Conservation (phyloP, 208 protist species). For the Leishmania gerbilli region DNA sequence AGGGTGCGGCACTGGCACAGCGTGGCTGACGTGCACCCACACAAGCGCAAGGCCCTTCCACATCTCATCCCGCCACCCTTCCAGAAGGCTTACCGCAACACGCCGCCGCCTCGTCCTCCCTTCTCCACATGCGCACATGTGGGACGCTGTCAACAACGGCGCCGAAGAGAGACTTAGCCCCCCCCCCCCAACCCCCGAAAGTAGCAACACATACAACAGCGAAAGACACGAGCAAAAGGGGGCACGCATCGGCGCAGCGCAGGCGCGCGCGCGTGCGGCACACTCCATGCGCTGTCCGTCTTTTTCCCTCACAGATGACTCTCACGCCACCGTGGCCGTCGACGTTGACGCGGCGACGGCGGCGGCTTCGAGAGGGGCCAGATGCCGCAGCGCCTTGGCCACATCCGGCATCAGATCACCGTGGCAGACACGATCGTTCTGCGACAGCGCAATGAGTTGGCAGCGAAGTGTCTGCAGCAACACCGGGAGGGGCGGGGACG, state of each 20-base stretch:
- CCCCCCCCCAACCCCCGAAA: too few relatives aligned
- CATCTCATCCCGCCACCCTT: background rate
- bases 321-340: background rate
- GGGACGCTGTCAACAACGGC: background rate
- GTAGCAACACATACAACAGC: background rate
- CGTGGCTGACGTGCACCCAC: background rate
- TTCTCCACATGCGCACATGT: background rate
- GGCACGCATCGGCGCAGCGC: background rate
- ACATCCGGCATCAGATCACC: constrained; percentile 6
- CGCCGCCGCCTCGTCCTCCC: background rate
- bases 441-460: constrained; percentile 11
- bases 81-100: background rate
- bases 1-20: background rate
- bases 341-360: constrained; percentile 1
- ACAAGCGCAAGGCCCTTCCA: background rate
- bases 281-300: background rate
- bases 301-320: background rate
- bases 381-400: constrained; percentile 12
- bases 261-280: background rate
- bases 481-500: constrained; percentile 13
- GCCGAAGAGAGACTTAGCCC: background rate
- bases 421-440: background rate
- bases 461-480: constrained; percentile 15
- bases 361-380: constrained; percentile 12
- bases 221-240: background rate